Conservation (phyloP, 176 grass and related monocot species). For the Triticum monococcum region DNA sequence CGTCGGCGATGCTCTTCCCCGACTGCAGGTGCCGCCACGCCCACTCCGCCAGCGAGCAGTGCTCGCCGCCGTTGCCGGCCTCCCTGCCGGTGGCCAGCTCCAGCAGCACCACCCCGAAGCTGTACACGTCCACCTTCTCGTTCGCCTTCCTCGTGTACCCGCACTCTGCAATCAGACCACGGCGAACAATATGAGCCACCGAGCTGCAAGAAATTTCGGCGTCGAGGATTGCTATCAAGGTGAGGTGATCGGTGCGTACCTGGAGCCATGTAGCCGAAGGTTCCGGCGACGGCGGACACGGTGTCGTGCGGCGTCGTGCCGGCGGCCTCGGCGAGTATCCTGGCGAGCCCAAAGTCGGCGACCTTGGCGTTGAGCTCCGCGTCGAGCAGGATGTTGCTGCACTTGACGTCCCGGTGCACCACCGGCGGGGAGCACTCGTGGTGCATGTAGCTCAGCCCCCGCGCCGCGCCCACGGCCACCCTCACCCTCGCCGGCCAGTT, state of each 20-base stretch:
- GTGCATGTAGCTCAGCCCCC: conserved; percentile 83
- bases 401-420: conserved; percentile 85
- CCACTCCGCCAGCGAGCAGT: conserved; percentile 71
- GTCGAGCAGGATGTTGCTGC: conserved; percentile 88
- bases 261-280: conserved; percentile 94
- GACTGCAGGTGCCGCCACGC: conserved; percentile 64
- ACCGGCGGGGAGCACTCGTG: conserved; percentile 76
- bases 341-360: conserved; percentile 81
- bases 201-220: background rate
- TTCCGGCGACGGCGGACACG: conserved; percentile 61
- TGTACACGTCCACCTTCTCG: conserved; percentile 95
- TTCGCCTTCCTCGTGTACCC: conserved; percentile 69
- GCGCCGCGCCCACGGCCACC: conserved; percentile 64
- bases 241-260: conserved; percentile 35
- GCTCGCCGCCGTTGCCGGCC: conserved; percentile 65
- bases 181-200: background rate
- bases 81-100: conserved; percentile 86
- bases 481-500: conserved; percentile 67
- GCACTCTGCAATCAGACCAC: conserved; percentile 45
- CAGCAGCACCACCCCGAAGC: conserved; percentile 87
- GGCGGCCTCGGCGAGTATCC: conserved; percentile 52
- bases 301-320: conserved; percentile 23
- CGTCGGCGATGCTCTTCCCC: conserved; percentile 42
- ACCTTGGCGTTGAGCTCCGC: conserved; percentile 61
- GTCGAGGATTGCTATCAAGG: background rate